phyloP scores from a whole-genome alignment of 495 filamentous ascomycete genomes.

The Neurospora cerealis region DNA sequence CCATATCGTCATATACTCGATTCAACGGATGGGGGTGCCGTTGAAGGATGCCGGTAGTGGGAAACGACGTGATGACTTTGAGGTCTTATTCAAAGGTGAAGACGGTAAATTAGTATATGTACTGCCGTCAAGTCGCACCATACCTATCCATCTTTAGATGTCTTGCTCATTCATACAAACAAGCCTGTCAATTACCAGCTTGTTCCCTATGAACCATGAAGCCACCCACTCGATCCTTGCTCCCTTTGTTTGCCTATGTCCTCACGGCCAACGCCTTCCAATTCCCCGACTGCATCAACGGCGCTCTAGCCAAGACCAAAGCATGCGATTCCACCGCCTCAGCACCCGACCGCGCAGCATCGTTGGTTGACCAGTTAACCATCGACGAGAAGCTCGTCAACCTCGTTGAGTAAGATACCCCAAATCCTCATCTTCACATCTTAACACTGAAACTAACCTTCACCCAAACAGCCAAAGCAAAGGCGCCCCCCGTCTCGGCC shows the following conservation, averaged over 20 bases:
- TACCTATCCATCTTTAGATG: neutral
- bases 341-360: conserved; percentile 20
- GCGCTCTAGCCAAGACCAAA: neutral
- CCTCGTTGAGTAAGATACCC: conserved; percentile 2
- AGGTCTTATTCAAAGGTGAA: neutral
- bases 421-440: neutral
- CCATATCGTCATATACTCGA: neutral
- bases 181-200: neutral
- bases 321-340: neutral
- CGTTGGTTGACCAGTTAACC: conserved; percentile 29
- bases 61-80: too few relatives aligned
- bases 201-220: neutral
- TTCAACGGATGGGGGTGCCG: neutral
- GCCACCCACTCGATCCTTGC: neutral
- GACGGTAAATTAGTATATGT: neutral
- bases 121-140: neutral
- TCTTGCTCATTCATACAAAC: neutral
- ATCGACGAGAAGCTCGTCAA: conserved; percentile 32
- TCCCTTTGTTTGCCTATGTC: neutral
- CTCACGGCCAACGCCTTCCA: conserved; percentile 4
- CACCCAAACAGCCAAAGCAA: conserved; percentile 17
- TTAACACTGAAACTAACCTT: neutral
- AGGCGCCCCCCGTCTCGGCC: conserved; percentile 30
- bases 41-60: neutral
- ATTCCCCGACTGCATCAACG: neutral